These are phyloP conservation scores for Kodamaea sp. DNA, from an alignment of 1,139 yeast species.

Conservation along the genomic window DNA sequence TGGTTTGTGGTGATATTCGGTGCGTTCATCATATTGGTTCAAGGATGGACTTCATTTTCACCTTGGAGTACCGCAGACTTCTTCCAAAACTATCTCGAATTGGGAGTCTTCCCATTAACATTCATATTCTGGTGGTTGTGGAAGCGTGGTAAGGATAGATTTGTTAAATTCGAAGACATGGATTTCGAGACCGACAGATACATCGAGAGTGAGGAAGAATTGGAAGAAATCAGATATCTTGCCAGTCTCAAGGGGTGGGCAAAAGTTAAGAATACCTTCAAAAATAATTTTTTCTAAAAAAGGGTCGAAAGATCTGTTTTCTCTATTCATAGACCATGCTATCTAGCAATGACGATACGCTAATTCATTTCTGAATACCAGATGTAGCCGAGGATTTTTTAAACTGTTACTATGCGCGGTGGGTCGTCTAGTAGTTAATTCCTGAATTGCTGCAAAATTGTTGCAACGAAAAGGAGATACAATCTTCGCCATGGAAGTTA, in stretches of 20 bases:
- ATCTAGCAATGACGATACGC: slow-evolving; percentile 4
- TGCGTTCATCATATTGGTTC: slow-evolving; percentile 38
- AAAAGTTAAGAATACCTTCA: slow-evolving; percentile 35
- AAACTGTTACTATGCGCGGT: background rate
- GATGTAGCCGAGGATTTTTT: background rate
- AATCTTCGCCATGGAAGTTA: too few species aligned
- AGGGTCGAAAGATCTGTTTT: too few species aligned
- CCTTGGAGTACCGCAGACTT: slow-evolving; percentile 43
- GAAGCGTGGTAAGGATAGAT: slow-evolving; percentile 46
- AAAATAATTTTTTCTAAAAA: slow-evolving; percentile 23
- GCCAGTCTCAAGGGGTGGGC: slow-evolving; percentile 49
- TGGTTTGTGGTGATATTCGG: slow-evolving; percentile 39
- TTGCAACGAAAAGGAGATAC: too few species aligned
- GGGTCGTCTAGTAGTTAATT: background rate
- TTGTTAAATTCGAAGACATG: slow-evolving; percentile 53
- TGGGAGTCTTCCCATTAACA: slow-evolving; percentile 39
- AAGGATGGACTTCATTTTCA: slow-evolving; percentile 54
- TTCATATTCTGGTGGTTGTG: slow-evolving; percentile 47
- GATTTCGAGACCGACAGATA: slow-evolving; percentile 65
- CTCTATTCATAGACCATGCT: slow-evolving; percentile 1
- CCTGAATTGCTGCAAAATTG: too few species aligned
- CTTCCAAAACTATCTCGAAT: slow-evolving; percentile 40
- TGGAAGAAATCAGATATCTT: slow-evolving; percentile 36
- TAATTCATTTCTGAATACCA: background rate
- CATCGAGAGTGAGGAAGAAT: slow-evolving; percentile 51